phyloP scores from a whole-genome alignment of 2,329 filamentous ascomycete genomes.

The Phyllosticta citribraziliensis region DNA sequence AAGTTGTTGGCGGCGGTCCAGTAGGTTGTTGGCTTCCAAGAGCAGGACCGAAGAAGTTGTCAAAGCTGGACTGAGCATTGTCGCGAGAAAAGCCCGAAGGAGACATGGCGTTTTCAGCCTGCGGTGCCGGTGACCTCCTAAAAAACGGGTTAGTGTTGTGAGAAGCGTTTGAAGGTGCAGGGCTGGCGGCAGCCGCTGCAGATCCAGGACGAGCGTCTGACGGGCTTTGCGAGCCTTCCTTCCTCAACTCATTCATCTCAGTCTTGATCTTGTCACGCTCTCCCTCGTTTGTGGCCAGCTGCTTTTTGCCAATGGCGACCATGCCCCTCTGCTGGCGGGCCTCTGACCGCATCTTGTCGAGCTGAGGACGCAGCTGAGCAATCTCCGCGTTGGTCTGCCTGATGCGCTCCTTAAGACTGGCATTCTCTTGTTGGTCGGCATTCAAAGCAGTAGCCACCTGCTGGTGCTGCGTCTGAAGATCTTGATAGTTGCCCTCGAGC shows the following conservation, averaged over 20 bases:
- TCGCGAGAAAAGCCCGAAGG: conserved; percentile 38
- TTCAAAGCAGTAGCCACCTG: conserved; percentile 66
- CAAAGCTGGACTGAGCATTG: conserved; percentile 46
- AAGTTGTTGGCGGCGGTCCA: conserved; percentile 42
- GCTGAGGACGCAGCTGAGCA: conserved; percentile 71
- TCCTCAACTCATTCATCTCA: conserved; percentile 62
- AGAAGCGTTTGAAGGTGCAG: conserved; percentile 52
- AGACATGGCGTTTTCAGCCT: conserved; percentile 41
- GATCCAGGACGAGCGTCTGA: conserved; percentile 27
- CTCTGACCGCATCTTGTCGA: conserved; percentile 88
- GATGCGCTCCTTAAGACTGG: conserved; percentile 77
- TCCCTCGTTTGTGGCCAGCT: conserved; percentile 77
- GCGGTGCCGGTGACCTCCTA: conserved; percentile 47
- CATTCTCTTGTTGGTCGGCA: conserved; percentile 82
- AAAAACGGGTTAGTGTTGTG: conserved; percentile 91
- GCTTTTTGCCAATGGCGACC: conserved; percentile 97
- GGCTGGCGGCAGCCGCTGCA: conserved; percentile 52
- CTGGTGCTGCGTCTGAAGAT: conserved; percentile 73
- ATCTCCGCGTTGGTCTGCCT: conserved; percentile 73
- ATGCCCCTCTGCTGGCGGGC: conserved; percentile 92
- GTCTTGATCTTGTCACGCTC: conserved; percentile 80
- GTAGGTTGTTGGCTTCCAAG: conserved; percentile 39
- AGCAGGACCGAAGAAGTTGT: conserved; percentile 74
- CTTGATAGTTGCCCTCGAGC: conserved; percentile 70
- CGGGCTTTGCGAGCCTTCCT: conserved; percentile 36